Evolutionary conservation across 1,284 basidiomycete species (phyloP).

Genomic region (Exobasidium cylindrosporum): DNA sequence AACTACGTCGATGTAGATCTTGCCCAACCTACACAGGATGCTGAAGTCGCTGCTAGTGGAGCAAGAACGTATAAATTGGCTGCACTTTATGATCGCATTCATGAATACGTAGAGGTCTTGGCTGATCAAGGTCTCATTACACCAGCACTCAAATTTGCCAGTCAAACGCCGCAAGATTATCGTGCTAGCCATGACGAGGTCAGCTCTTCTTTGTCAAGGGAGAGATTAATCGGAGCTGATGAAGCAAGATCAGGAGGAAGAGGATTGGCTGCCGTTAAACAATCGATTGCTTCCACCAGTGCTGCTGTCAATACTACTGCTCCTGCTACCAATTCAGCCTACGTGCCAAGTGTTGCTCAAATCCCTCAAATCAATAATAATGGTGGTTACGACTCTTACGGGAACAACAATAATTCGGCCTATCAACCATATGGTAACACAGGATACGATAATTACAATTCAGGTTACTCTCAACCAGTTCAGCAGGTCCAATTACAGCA

Average conservation of each 20-base stretch:
- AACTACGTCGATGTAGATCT: constrained; percentile 82
- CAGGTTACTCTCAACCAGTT: constrained; percentile 16
- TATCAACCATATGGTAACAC: background rate
- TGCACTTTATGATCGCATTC: constrained; percentile 83
- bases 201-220: constrained; percentile 3
- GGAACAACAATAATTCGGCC: constrained; percentile 6
- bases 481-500: constrained; percentile 30
- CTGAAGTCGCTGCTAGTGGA: constrained; percentile 59
- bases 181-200: constrained; percentile 46
- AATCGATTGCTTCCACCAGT: constrained; percentile 4
- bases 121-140: constrained; percentile 83
- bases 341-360: constrained; percentile 9
- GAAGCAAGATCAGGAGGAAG: constrained; percentile 27
- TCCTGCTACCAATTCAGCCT: constrained; percentile 11
- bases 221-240: constrained; percentile 35
- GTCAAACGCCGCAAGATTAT: constrained; percentile 77
- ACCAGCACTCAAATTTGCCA: constrained; percentile 76
- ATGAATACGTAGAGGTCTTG: constrained; percentile 90
- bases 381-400: constrained; percentile 15
- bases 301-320: constrained; percentile 16
- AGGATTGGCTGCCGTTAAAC: constrained; percentile 18
- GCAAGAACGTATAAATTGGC: constrained; percentile 78
- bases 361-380: background rate
- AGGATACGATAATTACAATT: background rate
- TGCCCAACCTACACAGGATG: constrained; percentile 57